phyloP scores from a whole-genome alignment of 2,329 filamentous ascomycete species.

The Fusarium vanettenii region DNA sequence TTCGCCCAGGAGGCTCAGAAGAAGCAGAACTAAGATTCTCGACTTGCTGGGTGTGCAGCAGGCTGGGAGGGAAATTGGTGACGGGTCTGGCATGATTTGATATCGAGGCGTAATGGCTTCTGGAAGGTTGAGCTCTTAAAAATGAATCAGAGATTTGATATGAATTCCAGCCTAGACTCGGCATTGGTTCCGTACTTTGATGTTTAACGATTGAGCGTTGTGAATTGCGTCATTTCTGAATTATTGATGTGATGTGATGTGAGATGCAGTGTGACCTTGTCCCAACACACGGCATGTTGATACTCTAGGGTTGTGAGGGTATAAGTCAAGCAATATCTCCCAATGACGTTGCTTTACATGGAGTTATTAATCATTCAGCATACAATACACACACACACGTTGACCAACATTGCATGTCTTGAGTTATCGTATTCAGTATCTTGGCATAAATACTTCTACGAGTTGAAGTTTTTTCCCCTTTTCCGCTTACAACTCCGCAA shows the following conservation, averaged over 20 bases:
- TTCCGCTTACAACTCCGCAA: slow-evolving; percentile 49
- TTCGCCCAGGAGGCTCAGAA: slow-evolving; percentile 77
- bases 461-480: neutral
- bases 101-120: slow-evolving; percentile 54
- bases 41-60: slow-evolving; percentile 55
- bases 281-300: neutral
- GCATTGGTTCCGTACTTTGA: slow-evolving; percentile 25
- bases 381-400: neutral
- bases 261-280: neutral
- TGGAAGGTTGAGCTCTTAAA: slow-evolving; percentile 50
- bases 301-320: neutral
- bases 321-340: neutral
- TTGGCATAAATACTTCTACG: neutral
- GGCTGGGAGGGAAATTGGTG: slow-evolving; percentile 42
- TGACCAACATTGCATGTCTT: neutral
- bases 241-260: slow-evolving; percentile 10
- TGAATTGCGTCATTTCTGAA: neutral
- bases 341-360: neutral
- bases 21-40: slow-evolving; percentile 52
- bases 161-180: slow-evolving; percentile 42
- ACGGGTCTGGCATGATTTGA: slow-evolving; percentile 49
- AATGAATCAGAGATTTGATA: slow-evolving; percentile 51
- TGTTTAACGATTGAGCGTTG: slow-evolving; percentile 1
- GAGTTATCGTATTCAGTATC: neutral
- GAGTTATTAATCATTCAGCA: neutral